Conservation (phyloP, 1,284 basidiomycete species). For the Pseudozyma sp. region DNA sequence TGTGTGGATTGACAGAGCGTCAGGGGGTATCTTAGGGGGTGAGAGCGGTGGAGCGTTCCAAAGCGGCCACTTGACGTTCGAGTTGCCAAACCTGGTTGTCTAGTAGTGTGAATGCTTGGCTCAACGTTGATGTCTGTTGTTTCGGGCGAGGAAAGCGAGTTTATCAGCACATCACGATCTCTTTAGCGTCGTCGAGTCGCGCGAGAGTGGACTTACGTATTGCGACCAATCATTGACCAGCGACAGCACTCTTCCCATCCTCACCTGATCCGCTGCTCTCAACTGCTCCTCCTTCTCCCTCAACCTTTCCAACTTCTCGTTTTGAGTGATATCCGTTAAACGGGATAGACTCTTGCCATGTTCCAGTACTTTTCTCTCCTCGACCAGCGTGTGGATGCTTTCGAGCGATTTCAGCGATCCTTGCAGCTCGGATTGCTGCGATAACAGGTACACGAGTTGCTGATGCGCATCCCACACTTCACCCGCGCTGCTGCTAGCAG, state of each 20-base stretch:
- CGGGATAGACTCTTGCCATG: neutral
- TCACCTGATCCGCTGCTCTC: neutral
- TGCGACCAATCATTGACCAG: constrained; percentile 9
- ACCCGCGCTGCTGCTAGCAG: neutral
- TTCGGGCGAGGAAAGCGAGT: neutral
- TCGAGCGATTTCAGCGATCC: neutral
- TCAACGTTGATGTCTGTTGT: constrained; percentile 10
- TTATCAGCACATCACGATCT: no score
- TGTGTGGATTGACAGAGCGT: neutral
- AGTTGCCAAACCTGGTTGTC: constrained; percentile 9
- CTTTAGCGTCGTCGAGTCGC: neutral
- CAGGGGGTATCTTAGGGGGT: neutral
- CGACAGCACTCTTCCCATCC: neutral
- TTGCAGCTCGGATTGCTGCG: constrained; percentile 1
- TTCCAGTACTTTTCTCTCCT: constrained; percentile 6
- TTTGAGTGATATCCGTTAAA: neutral
- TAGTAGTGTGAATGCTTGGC: constrained; percentile 15
- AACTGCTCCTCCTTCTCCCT: neutral
- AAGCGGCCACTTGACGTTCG: constrained; percentile 2
- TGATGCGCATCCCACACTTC: constrained; percentile 13
- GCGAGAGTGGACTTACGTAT: constrained; percentile 12
- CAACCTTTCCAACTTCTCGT: neutral
- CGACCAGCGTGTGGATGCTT: neutral
- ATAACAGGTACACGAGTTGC: constrained; percentile 12
- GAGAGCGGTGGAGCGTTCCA: neutral